Base-by-base conservation (phyloP, 257 asterid species). In the Thymus mandschuricus region DNA sequence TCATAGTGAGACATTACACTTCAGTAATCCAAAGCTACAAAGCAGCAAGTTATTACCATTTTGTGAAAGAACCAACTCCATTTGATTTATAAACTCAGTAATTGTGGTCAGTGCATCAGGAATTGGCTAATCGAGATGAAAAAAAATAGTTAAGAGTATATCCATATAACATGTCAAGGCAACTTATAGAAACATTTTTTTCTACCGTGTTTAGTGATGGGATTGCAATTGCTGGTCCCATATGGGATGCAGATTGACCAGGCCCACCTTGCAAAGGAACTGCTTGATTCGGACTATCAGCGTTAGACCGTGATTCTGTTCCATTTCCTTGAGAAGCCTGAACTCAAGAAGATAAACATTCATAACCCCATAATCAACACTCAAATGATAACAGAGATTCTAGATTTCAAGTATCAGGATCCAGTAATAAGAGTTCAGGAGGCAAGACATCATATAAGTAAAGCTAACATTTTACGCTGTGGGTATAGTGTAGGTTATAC, bases 81-180 rank as follows among this genome's bases (percentile, higher is more conserved):
- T 85, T 70, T 80, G 92, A 78, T 83, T 86, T 71, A 93, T 90
- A 75, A 87, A 93, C 81, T 86, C 96, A 8, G 73, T 60, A 63
- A 93, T 86, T 3, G 98, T 93, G 89, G 77, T 79, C 82, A 93
- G 70, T 7, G 97, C 88, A 81, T 93, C 91, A 13, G 92, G 96
- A 80, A 93, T 88, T 52, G 98, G 96, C 98, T 93, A 79, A 52
- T 72, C 21, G 71, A 2, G 45, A 69, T 21, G 21, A 55, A 40
- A 72, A 68, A 3, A 60, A 63, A 33, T 13, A 60, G 13, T 83
- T 45, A 86, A 59, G 43, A 35, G 12, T 15, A 69, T 29, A 51
- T 44, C 38, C 66, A 28, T 33, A 63, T 28, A 58, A 61, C 35
- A 28, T 50, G 49, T 68, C 10, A 72, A 65, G 40, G 45, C 5